A percentile compares a stretch with the other conserved stretches of the same genome.
phyloP scores from a whole-genome alignment of 2,329 filamentous ascomycete genomes.

The Raffaelea deltoideospora region DNA sequence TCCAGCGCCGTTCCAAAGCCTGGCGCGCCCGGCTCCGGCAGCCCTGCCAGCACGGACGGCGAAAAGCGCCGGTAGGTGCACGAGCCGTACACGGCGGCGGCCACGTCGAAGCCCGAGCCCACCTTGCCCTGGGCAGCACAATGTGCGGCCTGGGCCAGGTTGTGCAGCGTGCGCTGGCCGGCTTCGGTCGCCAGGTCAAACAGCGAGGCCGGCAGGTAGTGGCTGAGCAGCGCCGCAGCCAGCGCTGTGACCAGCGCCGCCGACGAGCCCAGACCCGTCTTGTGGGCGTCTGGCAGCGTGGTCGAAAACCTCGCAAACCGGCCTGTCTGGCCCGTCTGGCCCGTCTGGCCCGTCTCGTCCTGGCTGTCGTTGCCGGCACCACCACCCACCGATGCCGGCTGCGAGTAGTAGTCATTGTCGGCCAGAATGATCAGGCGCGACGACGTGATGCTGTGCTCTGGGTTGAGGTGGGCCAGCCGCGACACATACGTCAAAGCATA shows the following conservation, averaged over 20 bases:
- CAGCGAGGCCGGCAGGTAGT: conserved; percentile 46
- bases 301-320: conserved; percentile 70
- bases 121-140: conserved; percentile 95
- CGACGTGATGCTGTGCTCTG: conserved; percentile 42
- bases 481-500: conserved; percentile 77
- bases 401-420: conserved; percentile 94
- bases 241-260: conserved; percentile 86
- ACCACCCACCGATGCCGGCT: conserved; percentile 26
- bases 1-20: conserved; percentile 54
- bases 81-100: conserved; percentile 80
- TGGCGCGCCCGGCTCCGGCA: conserved; percentile 51
- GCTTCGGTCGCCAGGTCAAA: conserved; percentile 42
- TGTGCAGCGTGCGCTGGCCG: conserved; percentile 58
- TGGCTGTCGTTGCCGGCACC: conserved; percentile 18
- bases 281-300: conserved; percentile 65
- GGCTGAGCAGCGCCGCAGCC: conserved; percentile 58
- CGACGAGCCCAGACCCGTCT: conserved; percentile 90
- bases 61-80: conserved; percentile 90
- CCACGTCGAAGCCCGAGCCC: conserved; percentile 90
- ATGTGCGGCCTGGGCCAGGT: conserved; percentile 84
- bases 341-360: conserved; percentile 8
- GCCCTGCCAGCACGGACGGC: conserved; percentile 50
- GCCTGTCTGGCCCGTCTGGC: not conserved
- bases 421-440: conserved; percentile 74
- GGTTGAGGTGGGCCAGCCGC: conserved; percentile 21